Evolutionary conservation across 192 early-diverging fungal genomes (phyloP), one percentile per base, ranked within the genome.

Genomic region (Entrophospora sp.): DNA sequence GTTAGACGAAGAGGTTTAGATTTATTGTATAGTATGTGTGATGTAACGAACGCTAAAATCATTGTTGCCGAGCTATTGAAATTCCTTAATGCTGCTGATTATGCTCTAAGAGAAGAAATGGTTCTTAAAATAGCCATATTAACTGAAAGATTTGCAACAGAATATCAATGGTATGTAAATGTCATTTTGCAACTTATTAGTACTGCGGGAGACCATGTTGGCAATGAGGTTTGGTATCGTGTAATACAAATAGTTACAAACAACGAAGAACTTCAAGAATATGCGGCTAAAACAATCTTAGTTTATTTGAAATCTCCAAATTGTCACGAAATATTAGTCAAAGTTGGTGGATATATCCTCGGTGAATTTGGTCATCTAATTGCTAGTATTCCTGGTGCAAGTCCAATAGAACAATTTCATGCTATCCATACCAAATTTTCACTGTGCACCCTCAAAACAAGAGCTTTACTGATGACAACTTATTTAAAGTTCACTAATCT

Each of bases 161-260:
- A 96, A 71, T 95, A 95, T 70, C 88, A 91, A 51, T 99, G 97
- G 97, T 99, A 98, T 74, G 90, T 99, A 0, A 95, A 99, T 67
- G 92, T 97, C 34, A 96, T 97, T 68, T 81, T 98, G 63, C 92
- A 95, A 70, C 81, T 99, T 52, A 91, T 99, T 48, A 89, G 88
- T n/a, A 81, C 91, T 46, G 94, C 93, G 5, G 96, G 94, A 32
- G 96, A 98, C 69, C 89, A 92, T 65, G 94, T 97, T 22, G 91
- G 91, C 30, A 94, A 98, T 62, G 95, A 95, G 64, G 88, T 99
- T 13, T 99, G 97, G 97, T 91, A 92, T 79, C 83, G 97, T 51
- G 90, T 99, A 7, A 91, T 99, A 12, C 93, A 97, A 73, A 95
- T 98, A 64, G 85, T 98, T 8, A 87, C 93, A 43, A 93, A 95